A percentile compares a stretch with the other conserved stretches of the same genome.
Evolutionary conservation across 805 yeast genomes (phyloP).

Genomic region (Zygosaccharomyces gambellarensis): DNA sequence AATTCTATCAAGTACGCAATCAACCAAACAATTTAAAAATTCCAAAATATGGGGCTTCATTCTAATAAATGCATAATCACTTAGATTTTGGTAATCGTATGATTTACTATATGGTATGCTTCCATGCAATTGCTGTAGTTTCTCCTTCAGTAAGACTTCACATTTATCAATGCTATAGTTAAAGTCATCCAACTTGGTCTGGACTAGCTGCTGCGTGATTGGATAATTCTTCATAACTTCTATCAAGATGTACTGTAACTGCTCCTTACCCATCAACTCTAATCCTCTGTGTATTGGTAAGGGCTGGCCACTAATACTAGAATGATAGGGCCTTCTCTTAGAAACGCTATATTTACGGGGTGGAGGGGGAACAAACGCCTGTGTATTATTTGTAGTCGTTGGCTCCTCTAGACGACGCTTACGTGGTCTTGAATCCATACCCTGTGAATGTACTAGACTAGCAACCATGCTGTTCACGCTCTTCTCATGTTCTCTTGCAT

Average conservation of each 20-base stretch:
- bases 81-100: conserved; percentile 17
- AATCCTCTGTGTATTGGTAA: conserved; percentile 32
- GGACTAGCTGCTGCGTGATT: conserved; percentile 20
- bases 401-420: conserved; percentile 3
- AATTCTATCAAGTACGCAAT: conserved; percentile 30
- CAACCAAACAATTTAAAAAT: conserved; percentile 33
- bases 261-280: conserved; percentile 32
- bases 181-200: conserved; percentile 11
- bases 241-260: conserved; percentile 22
- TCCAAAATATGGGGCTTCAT: conserved; percentile 31
- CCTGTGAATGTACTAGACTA: not conserved
- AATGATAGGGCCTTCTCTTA: conserved; percentile 19
- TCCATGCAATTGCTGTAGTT: conserved; percentile 21
- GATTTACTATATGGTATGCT: conserved; percentile 32
- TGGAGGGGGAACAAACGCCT: conserved; percentile 1
- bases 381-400: not conserved
- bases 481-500: conserved; percentile 3
- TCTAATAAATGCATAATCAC: conserved; percentile 36
- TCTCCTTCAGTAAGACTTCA: conserved; percentile 18
- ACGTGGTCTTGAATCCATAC: not conserved
- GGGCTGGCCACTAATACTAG: conserved; percentile 28
- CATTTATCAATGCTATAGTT: conserved; percentile 26
- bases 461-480: conserved; percentile 4
- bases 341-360: conserved; percentile 8
- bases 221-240: conserved; percentile 27